Conservation (phyloP, 2,329 filamentous ascomycete genomes). For the Pyrenophora tritici-repentis region DNA sequence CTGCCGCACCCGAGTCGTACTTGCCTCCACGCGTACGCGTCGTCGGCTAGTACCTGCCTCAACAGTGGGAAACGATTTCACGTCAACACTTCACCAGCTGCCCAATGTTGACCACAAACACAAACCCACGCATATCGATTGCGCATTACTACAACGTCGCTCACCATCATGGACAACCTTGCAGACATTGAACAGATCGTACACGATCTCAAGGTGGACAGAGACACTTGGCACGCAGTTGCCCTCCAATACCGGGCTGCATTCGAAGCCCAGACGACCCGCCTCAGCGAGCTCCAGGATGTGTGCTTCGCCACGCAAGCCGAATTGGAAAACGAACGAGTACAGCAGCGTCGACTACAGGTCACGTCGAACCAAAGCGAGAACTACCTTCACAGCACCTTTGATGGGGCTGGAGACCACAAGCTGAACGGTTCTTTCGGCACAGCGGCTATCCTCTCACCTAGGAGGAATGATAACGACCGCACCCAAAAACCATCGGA, state of each 20-base stretch:
- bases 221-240: conserved; percentile 38
- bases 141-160: conserved; percentile 26
- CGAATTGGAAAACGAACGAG: conserved; percentile 39
- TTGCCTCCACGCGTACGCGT: background rate
- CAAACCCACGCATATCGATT: conserved; percentile 8
- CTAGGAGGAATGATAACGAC: background rate
- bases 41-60: background rate
- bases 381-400: background rate
- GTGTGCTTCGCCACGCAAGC: conserved; percentile 40
- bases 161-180: conserved; percentile 9
- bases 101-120: background rate
- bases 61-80: background rate
- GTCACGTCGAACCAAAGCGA: conserved; percentile 1
- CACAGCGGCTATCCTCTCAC: conserved; percentile 19
- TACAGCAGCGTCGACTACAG: conserved; percentile 19
- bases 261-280: conserved; percentile 32
- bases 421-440: conserved; percentile 10
- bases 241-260: conserved; percentile 35
- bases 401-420: conserved; percentile 10
- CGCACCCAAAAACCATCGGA: background rate
- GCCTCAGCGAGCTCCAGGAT: conserved; percentile 31
- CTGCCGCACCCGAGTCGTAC: background rate
- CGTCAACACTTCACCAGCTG: background rate
- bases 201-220: conserved; percentile 33
- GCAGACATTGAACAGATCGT: conserved; percentile 23